These are phyloP conservation scores for Penicillium steckii DNA, from an alignment of 495 filamentous ascomycete species.

Conservation along the genomic window DNA sequence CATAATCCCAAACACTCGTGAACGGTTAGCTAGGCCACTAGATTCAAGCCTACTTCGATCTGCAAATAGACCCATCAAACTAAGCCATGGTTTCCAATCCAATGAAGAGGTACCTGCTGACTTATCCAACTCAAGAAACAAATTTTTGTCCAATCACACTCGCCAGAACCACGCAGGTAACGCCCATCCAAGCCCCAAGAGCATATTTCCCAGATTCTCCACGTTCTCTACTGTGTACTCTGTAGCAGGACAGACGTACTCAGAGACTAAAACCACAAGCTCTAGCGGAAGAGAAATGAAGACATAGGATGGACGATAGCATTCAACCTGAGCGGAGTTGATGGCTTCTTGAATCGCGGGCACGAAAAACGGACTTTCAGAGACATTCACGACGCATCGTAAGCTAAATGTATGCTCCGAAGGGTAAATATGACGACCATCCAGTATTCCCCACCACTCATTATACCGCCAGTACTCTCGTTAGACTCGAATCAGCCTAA, in stretches of 20 bases:
- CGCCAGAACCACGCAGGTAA: conserved; percentile 9
- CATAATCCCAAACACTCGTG: conserved; percentile 4
- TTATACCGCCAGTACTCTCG: conserved; percentile 2
- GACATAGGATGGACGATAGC: neutral
- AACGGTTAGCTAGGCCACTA: conserved; percentile 7
- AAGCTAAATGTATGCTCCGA: neutral
- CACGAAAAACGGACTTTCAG: conserved; percentile 6
- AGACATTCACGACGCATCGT: conserved; percentile 1
- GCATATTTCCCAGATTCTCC: conserved; percentile 7
- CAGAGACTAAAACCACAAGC: conserved; percentile 5
- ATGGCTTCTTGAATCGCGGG: conserved; percentile 5
- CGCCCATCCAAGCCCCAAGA: conserved; percentile 8
- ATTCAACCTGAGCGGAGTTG: neutral
- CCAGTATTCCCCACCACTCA: neutral
- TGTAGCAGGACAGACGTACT: conserved; percentile 2
- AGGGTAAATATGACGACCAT: neutral
- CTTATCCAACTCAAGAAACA: conserved; percentile 8
- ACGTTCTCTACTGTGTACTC: conserved; percentile 1
- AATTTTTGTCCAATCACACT: neutral
- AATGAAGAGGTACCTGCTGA: neutral
- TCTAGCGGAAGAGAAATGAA: conserved; percentile 6
- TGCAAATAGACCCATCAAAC: conserved; percentile 6
- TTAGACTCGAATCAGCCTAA: neutral
- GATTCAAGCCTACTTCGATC: neutral
- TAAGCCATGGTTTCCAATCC: conserved; percentile 3